Conservation (phyloP, 2,329 filamentous ascomycete species). For the Eutypella sp. region DNA sequence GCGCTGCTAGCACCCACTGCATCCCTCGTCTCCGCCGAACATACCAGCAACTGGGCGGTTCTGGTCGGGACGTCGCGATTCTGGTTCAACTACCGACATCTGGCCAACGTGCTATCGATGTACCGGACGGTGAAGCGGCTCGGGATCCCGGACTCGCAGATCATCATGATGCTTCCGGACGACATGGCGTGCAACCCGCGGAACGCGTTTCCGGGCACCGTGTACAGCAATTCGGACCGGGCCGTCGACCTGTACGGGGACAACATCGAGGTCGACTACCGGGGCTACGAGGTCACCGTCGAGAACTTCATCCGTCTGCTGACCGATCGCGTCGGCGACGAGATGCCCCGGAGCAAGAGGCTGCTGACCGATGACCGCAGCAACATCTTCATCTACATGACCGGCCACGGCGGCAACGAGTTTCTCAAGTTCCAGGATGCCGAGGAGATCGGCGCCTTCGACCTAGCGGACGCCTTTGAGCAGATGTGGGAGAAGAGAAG, state of each 20-base stretch:
- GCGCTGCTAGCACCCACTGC: slow-evolving; percentile 39
- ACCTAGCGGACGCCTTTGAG: slow-evolving; percentile 93
- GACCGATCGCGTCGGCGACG: slow-evolving; percentile 89
- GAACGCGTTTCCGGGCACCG: slow-evolving; percentile 94
- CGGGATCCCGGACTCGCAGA: slow-evolving; percentile 96
- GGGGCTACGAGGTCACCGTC: slow-evolving; percentile 96
- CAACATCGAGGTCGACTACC: slow-evolving; percentile 98
- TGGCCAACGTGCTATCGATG: slow-evolving; percentile 94
- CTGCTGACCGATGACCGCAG: slow-evolving; percentile 90
- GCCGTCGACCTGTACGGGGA: slow-evolving; percentile 95
- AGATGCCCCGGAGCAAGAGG: slow-evolving; percentile 91
- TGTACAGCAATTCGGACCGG: slow-evolving; percentile 96
- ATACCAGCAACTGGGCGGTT: slow-evolving; percentile 99
- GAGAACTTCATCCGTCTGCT: slow-evolving; percentile 96
- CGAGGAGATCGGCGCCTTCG: slow-evolving; percentile 94
- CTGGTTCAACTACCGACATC: slow-evolving; percentile 99
- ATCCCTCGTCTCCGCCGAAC: slow-evolving; percentile 55
- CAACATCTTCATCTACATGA: slow-evolving; percentile 99
- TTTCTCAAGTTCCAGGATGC: slow-evolving; percentile 98
- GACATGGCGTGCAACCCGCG: slow-evolving; percentile 99
- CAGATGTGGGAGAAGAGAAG: slow-evolving; percentile 99
- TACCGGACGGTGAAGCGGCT: slow-evolving; percentile 98
- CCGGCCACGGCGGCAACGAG: slow-evolving; percentile 93
- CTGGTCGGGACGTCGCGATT: slow-evolving; percentile 98
- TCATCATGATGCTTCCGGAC: slow-evolving; percentile 99